Conservation (phyloP, 176 grass and related monocot genomes). For the Carex cristatella region DNA sequence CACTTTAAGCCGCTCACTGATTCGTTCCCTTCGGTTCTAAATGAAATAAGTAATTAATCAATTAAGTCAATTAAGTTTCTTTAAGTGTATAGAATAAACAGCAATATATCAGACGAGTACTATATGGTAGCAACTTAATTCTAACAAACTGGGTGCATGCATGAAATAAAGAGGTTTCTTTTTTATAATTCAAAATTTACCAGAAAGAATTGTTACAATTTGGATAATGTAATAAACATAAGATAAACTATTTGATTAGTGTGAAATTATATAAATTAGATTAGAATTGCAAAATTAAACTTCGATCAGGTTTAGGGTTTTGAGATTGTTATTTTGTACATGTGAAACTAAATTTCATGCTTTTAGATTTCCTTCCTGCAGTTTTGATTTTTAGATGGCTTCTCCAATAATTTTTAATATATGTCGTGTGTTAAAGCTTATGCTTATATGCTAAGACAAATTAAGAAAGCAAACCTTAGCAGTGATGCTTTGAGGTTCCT, state of each 20-base stretch:
- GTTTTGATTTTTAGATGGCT: background rate
- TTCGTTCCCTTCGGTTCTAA: constrained; percentile 50
- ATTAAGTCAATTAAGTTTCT: background rate
- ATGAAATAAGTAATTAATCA: background rate
- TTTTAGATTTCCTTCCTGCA: background rate
- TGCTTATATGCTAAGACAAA: background rate
- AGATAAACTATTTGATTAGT: background rate
- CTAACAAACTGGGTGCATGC: background rate
- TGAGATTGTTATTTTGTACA: background rate
- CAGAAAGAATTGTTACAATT: background rate
- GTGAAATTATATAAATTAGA: background rate
- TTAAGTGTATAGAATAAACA: background rate
- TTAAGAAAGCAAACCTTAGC: constrained; percentile 11
- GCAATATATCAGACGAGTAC: background rate
- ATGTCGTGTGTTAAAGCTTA: background rate
- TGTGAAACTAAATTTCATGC: background rate
- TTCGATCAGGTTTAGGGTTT: background rate
- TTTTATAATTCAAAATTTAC: background rate
- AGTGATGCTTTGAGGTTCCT: constrained; percentile 16
- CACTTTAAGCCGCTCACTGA: constrained; percentile 52
- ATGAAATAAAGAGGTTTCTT: background rate
- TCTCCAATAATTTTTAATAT: background rate
- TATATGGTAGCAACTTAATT: background rate
- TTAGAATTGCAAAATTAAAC: background rate
- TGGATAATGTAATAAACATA: background rate